These are phyloP conservation scores for Tilletia setariae DNA, from an alignment of 1,284 basidiomycete genomes.

Conservation along the genomic window DNA sequence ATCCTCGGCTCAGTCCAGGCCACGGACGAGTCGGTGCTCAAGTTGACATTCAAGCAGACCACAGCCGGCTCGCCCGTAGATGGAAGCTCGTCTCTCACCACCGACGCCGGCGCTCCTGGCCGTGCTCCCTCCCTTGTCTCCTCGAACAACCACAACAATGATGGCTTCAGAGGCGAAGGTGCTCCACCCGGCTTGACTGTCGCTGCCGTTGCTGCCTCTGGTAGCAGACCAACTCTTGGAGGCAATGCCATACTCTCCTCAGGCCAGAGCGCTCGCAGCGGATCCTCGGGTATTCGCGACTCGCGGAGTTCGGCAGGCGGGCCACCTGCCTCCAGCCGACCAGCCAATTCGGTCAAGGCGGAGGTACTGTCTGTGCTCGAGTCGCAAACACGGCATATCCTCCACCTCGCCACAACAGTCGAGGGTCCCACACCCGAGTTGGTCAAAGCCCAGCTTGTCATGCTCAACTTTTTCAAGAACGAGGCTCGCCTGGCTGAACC, in stretches of 20 bases:
- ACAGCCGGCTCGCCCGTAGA: no score
- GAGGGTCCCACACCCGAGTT: not conserved
- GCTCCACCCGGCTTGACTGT: no score
- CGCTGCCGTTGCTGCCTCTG: no score
- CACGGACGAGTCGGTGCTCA: not conserved
- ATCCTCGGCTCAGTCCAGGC: not conserved
- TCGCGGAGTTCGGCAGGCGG: no score
- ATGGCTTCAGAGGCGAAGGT: no score
- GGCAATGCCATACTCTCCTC: not conserved
- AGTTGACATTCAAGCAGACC: slow-evolving; percentile 3
- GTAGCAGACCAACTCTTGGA: no score
- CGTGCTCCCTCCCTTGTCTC: no score
- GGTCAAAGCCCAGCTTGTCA: not conserved
- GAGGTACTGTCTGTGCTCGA: not conserved
- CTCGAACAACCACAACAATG: no score
- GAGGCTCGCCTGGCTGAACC: slow-evolving; percentile 8
- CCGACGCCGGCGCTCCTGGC: no score
- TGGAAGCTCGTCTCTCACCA: no score
- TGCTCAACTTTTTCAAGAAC: slow-evolving; percentile 3
- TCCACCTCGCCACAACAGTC: not conserved
- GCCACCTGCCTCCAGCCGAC: not conserved
- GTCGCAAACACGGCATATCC: not conserved
- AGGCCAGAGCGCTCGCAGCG: not conserved
- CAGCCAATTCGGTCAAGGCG: not conserved
- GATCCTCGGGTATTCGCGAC: not conserved